Evolutionary conservation across 2,329 filamentous ascomycete species (phyloP).

Genomic region (Leptographium flavum): DNA sequence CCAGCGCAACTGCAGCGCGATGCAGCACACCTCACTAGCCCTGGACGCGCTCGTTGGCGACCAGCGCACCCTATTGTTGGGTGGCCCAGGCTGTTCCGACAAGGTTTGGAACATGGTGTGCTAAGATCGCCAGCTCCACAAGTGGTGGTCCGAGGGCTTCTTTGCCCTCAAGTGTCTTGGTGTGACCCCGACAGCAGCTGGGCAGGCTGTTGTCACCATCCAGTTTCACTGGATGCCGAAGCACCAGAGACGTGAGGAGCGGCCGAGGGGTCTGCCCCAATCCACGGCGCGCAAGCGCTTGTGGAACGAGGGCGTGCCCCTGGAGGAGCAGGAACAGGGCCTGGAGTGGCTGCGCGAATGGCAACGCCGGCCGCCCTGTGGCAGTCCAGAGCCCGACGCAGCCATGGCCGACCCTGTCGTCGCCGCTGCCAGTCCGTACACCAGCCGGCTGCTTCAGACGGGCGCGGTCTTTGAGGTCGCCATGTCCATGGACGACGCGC

Average conservation of each 20-base stretch:
- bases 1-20: neutral
- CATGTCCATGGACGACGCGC: neutral
- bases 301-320: neutral
- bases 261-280: no score
- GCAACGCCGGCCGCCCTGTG: neutral
- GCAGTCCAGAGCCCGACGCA: neutral
- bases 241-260: no score
- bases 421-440: neutral
- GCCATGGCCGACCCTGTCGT: neutral
- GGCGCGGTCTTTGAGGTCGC: neutral
- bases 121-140: neutral
- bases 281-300: neutral
- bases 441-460: neutral
- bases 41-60: neutral
- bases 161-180: slow-evolving; percentile 2
- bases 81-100: neutral
- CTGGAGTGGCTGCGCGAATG: neutral
- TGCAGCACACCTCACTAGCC: neutral
- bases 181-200: neutral
- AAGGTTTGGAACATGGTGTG: neutral
- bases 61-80: neutral
- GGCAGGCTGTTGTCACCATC: neutral
- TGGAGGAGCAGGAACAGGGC: neutral
- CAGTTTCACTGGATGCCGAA: slow-evolving; percentile 4
- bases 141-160: neutral